phyloP scores from a whole-genome alignment of 352 stramenopile genomes.

The Globisporangium emineosum region DNA sequence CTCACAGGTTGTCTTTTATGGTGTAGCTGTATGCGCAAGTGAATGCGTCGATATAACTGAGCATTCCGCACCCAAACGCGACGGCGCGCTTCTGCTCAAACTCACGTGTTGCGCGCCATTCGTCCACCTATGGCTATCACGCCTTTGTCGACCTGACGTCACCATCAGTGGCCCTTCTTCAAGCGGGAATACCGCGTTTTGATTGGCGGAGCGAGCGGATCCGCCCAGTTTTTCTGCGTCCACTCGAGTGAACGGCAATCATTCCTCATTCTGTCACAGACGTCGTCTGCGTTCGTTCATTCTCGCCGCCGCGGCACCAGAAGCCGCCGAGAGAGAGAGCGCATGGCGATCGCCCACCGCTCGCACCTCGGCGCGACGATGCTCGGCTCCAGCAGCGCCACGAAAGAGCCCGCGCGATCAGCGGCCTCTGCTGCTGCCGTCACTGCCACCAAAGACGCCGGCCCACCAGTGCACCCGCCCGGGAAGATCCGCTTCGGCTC shows the following conservation, averaged over 20 bases:
- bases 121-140: neutral
- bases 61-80: too few relatives aligned
- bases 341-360: conserved; percentile 11
- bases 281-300: neutral
- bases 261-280: neutral
- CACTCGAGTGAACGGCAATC: too few relatives aligned
- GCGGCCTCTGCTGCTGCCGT: neutral
- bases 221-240: too few relatives aligned
- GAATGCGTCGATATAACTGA: neutral
- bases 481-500: conserved; percentile 4
- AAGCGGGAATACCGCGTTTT: neutral
- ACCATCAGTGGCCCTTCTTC: neutral
- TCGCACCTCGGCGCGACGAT: neutral
- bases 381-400: neutral
- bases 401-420: neutral
- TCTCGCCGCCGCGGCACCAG: neutral
- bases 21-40: too few relatives aligned
- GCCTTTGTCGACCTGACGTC: neutral
- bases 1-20: neutral
- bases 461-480: neutral
- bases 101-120: too few relatives aligned
- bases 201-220: too few relatives aligned
- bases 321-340: neutral
- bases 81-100: neutral
- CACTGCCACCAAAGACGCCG: neutral